Base-by-base conservation (phyloP, 2,329 filamentous ascomycete species). In the Cladosporium sp. region DNA sequence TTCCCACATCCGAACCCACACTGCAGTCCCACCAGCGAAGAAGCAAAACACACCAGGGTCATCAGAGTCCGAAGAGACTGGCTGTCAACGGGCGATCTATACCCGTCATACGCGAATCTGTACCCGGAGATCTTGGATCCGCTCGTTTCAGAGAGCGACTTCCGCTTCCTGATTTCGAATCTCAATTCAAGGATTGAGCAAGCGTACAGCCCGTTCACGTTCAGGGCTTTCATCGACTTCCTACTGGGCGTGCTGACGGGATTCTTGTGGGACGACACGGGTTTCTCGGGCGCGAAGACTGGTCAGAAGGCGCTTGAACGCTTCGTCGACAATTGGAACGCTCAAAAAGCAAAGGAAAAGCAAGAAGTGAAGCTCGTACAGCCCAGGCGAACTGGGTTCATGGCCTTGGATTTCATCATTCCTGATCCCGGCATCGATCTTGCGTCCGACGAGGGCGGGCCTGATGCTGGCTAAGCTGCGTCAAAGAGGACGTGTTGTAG, bases 71-170 rank as follows among this genome's bases (percentile, higher is more conserved):
- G 85, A 54, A 81, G 93, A 40, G 93, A 98, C 70, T 98, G 91
- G 60, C 85, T 97, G 72, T 71, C 91, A 31, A 81, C 85, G 56
- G 93, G 92, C 34, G 93, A 98, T 69, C 74, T 95, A 28, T 92
- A 91, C 1, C 93, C 93, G 0, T 89, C 91, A 0, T 97, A 95
- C 67, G 93, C 89, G 13, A 96, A 97, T 63, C 77, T 96, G 2
- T 98, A 98, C 64, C 93, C 93, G 0, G 93, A 98, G 67, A 95
- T 98, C 54, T 76, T 98, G 7, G 91, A 96, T 59, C 89, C 90
- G 0, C 82, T 91, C 32, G 73, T 98, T 41, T 79, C 82, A 1
- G 93, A 98, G 68, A 84, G 85, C 54, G 89, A 95, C 62, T 98
- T 98, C 65, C 83, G 93, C 3, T 77, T 78, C 9, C 74, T 97